Conservation (phyloP, 2,329 filamentous ascomycete species). For the Lachnellula cervina region DNA sequence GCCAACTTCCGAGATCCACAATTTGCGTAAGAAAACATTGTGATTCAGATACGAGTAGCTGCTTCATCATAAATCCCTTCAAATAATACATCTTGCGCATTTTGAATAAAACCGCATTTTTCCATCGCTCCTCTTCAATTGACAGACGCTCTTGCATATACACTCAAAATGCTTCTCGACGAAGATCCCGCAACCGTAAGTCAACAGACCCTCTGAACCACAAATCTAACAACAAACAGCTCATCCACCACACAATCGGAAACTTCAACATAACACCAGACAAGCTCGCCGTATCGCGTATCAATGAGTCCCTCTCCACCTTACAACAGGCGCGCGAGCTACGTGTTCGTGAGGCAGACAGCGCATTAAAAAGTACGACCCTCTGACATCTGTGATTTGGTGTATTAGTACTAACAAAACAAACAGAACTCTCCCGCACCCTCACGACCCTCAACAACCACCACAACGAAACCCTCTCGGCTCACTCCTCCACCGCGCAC, state of each 20-base stretch:
- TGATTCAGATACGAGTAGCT: too few species aligned
- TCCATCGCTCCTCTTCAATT: neutral
- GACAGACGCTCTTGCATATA: neutral
- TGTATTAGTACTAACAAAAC: constrained; percentile 8
- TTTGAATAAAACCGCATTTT: neutral
- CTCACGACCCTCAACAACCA: constrained; percentile 70
- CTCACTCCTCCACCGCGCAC: constrained; percentile 75
- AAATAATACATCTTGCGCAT: neutral
- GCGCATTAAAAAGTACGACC: constrained; percentile 54
- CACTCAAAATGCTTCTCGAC: constrained; percentile 77
- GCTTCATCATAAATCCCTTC: neutral
- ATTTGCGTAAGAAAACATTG: neutral
- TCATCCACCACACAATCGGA: constrained; percentile 84
- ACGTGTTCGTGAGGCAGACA: constrained; percentile 66
- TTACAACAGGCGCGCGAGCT: constrained; percentile 80
- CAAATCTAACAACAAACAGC: constrained; percentile 43
- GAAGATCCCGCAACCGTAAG: constrained; percentile 83
- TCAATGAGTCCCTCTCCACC: constrained; percentile 75
- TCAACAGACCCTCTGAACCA: constrained; percentile 8
- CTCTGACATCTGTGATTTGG: constrained; percentile 21
- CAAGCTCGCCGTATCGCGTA: constrained; percentile 75
- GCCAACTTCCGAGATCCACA: neutral
- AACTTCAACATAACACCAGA: constrained; percentile 96
- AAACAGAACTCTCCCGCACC: constrained; percentile 61
- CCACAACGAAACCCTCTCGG: constrained; percentile 67